Evolutionary conservation across 306 rosid species (phyloP), one percentile per base, ranked within the genome.

Genomic region (Pyrus pyrifolia): DNA sequence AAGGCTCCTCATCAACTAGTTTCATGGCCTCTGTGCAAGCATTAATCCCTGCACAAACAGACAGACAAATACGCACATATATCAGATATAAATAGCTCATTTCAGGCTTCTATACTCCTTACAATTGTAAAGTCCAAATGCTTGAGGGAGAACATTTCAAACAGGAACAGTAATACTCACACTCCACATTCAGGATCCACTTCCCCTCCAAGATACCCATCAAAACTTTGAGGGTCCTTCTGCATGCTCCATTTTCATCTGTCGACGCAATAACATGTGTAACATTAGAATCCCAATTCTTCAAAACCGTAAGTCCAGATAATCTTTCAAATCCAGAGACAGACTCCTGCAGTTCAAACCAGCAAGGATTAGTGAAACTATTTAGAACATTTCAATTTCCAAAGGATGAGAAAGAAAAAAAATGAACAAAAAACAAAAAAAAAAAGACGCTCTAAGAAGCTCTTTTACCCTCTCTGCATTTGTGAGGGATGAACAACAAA

Each of bases 401-500:
- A 9, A 60, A 45, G 23, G 55, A 51, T 35, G 44, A 49, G 60
- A 52, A 73, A 17, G 10, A 3, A 63, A 69, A 57, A 13, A 15
- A 25, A 25, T 25, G 27, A 25, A 25, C 27, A 25, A 3, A 63
- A 69, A 57, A 13, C 10, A 46, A 14, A 61, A 13, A 45, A 14
- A 66, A 68, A 33, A 10, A 22, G 64, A 60, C 14, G 21, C 38
- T 55, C 59, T 23, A 77, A 63, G 77, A 63, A 79, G 82, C 77
- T 66, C 67, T 19, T 84, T 90, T 51, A 95, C 98, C 96, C 77
- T 87, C 78, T 95, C 98, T 33, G 79, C 85, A 46, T 67, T 58
- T 22, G 97, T 81, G 79, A 95, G 92, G 79, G 97, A 91, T 75
- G 99, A 95, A 83, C 96, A 95, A 75, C 99, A 95, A 22, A 95